Evolutionary conservation across 1,284 basidiomycete genomes (phyloP).

Genomic region (Ceratobasidium papillatum): DNA sequence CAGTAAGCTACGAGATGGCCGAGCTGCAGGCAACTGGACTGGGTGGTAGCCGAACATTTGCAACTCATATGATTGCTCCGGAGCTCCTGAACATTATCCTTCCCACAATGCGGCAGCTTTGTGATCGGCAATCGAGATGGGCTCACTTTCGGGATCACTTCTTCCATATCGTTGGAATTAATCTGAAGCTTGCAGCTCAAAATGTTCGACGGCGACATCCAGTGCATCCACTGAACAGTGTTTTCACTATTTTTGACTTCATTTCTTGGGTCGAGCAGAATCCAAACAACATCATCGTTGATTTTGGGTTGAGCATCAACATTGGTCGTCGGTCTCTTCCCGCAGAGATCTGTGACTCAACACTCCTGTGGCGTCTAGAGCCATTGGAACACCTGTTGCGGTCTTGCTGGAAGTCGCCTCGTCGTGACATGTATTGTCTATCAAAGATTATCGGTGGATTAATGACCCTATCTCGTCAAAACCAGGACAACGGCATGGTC

Average conservation of each 20-base stretch:
- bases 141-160: not conserved
- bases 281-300: not conserved
- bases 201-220: not conserved
- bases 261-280: conserved; percentile 6
- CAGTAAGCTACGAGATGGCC: not conserved
- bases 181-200: not conserved
- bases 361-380: not conserved
- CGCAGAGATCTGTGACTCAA: not conserved
- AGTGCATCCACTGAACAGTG: too few species aligned
- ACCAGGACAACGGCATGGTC: not conserved
- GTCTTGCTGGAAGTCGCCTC: not conserved
- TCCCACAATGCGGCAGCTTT: not conserved
- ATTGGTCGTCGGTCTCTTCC: not conserved
- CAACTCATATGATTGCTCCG: not conserved
- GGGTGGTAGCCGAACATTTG: not conserved
- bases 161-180: conserved; percentile 20
- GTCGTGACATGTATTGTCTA: not conserved
- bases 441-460: not conserved
- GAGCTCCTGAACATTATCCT: not conserved
- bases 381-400: not conserved
- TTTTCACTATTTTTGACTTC: not conserved
- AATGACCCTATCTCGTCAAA: not conserved
- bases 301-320: not conserved
- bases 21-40: not conserved
- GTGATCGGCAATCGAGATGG: not conserved